Evolutionary conservation across 208 protist genomes (phyloP), one percentile per base, ranked within the genome.

Genomic region (Polymyxa betae): DNA sequence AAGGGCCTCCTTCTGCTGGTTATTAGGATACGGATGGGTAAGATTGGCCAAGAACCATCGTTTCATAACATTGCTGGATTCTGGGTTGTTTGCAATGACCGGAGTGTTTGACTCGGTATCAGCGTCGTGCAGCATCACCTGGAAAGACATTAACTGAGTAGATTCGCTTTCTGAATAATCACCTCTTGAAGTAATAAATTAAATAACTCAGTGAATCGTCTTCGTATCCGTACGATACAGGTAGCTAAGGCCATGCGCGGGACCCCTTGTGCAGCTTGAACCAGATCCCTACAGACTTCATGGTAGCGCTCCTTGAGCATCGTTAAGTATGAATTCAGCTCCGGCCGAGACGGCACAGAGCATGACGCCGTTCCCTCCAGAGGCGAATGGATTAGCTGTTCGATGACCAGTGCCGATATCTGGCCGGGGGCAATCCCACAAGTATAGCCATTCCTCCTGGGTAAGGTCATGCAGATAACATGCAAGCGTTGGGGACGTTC

Each of bases 21-120:
- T 82, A 35, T 35, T 82, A 5, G 72, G 72, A 43, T 82, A 82
- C n/a, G 72, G 72, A 43, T 82, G 72, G 12, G 72, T 45, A 20
- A 82, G n/a, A n/a, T 82, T 82, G 5, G 72, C 72, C n/a, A 82
- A 43, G n/a, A 82, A 82, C 72, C 72, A 82, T 43, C 72, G 5
- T n/a, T 82, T 82, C 72, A 82, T 82, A 5, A 82, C 72, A 43
- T 82, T 82, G 12, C 35, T 82, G 16, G 72, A 5, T 43, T 45
- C 35, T 20, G n/a, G 16, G n/a, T 35, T 12, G 35, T 12, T 43
- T 20, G 72, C 20, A 16, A 29, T 20, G 16, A 43, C n/a, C 72
- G 72, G 72, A 35, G 72, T 35, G 24, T 5, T 60, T 29, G 49
- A 5, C n/a, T n/a, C n/a, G n/a, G n/a, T n/a, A n/a, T n/a, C n/a